phyloP scores from a whole-genome alignment of 169 alveolate genomes.

The Cryptosporidium canis region DNA sequence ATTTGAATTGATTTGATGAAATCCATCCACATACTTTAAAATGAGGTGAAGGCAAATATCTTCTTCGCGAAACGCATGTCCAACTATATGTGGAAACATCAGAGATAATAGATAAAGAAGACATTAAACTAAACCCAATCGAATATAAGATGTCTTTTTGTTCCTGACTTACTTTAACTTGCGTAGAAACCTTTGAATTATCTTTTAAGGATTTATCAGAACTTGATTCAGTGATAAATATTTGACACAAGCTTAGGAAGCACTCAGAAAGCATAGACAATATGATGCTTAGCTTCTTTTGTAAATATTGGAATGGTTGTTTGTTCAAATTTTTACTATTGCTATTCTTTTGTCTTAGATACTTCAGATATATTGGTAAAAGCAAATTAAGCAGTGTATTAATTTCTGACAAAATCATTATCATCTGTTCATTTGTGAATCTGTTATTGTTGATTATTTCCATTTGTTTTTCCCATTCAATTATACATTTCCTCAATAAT shows the following conservation, averaged over 20 bases:
- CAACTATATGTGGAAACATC: conserved; percentile 58
- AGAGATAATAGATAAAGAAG: conserved; percentile 30
- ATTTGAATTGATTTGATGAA: conserved; percentile 45
- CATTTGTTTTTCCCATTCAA: conserved; percentile 42
- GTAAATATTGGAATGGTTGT: conserved; percentile 6
- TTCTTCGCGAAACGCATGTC: conserved; percentile 66
- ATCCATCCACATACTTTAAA: conserved; percentile 68
- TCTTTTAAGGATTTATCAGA: background rate
- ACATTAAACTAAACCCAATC: conserved; percentile 26
- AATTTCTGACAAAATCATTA: conserved; percentile 3
- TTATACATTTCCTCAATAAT: conserved; percentile 32
- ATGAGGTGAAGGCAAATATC: conserved; percentile 66
- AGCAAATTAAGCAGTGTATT: conserved; percentile 12
- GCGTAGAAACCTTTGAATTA: background rate
- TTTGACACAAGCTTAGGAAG: conserved; percentile 29
- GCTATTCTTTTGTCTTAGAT: conserved; percentile 5
- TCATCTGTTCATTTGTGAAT: conserved; percentile 16
- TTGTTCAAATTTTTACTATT: background rate
- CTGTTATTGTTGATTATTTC: background rate
- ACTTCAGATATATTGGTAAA: conserved; percentile 16
- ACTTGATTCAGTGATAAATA: conserved; percentile 20
- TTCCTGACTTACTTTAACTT: background rate
- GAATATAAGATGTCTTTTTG: conserved; percentile 14
- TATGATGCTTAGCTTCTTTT: background rate
- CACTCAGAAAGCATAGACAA: background rate